Evolutionary conservation across 177 flowering plant species (phyloP).

Genomic region (Vitis hybrid): DNA sequence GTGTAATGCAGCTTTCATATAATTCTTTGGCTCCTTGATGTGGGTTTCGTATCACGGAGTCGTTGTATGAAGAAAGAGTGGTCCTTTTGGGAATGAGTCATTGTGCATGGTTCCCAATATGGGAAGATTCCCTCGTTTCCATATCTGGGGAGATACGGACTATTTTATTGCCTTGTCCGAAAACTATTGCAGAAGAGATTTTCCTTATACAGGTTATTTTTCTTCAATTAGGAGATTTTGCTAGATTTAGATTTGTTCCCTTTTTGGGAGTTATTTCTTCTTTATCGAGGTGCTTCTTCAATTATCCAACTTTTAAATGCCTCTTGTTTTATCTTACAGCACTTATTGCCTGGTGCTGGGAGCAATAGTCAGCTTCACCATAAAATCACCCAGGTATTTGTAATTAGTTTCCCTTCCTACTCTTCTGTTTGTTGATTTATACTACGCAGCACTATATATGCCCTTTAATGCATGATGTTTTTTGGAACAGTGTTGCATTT

Average conservation of each 20-base stretch:
- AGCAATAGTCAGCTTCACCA: neutral
- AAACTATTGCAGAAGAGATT: neutral
- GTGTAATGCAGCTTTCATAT: too few species aligned
- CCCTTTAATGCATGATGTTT: too few species aligned
- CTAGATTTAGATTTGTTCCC: neutral
- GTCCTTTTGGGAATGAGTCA: neutral
- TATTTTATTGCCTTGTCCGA: neutral
- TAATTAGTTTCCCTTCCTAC: too few species aligned
- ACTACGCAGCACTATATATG: too few species aligned
- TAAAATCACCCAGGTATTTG: too few species aligned
- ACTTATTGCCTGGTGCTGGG: conserved; percentile 6
- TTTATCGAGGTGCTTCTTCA: neutral
- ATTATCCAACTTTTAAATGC: too few species aligned
- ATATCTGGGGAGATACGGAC: neutral
- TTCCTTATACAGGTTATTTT: conserved; percentile 9
- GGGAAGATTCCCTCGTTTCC: conserved; percentile 8
- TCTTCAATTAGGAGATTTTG: neutral
- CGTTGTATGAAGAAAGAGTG: too few species aligned
- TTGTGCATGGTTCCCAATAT: conserved; percentile 1
- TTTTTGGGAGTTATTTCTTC: neutral
- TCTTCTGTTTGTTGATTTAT: too few species aligned
- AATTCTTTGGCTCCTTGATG: too few species aligned
- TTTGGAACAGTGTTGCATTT: too few species aligned
- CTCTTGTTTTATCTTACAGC: neutral
- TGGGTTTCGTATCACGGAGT: too few species aligned